Percentiles rank a stretch among this genome's conserved stretches.
phyloP scores from a whole-genome alignment of 2,329 filamentous ascomycete species.

The Trichoderma sp. region DNA sequence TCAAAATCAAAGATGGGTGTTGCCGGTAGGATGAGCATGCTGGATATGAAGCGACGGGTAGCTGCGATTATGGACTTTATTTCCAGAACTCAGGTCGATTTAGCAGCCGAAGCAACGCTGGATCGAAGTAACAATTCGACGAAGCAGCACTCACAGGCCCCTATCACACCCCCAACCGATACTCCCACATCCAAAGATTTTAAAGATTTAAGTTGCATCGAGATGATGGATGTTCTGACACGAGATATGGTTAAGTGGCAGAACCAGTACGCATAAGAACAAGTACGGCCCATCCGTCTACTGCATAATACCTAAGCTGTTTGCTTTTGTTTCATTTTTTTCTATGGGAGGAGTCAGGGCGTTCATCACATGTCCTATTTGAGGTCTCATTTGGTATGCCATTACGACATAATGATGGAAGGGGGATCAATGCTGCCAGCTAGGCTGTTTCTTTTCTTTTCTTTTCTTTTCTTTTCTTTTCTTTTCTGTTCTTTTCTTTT shows the following conservation, averaged over 20 bases:
- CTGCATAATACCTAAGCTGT: not conserved
- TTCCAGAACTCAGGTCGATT: constrained; percentile 79
- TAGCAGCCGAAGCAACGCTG: constrained; percentile 63
- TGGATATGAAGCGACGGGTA: constrained; percentile 82
- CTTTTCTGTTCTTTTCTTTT: not conserved
- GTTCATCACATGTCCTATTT: not conserved
- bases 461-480: not conserved
- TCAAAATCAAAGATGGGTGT: constrained; percentile 50
- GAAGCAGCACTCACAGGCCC: constrained; percentile 28
- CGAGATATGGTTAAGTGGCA: constrained; percentile 83
- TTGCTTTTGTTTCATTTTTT: not conserved
- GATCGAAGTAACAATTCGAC: constrained; percentile 40
- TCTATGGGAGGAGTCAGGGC: not conserved
- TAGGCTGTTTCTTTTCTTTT: not conserved
- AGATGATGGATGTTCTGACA: constrained; percentile 88
- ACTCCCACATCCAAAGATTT: constrained; percentile 52
- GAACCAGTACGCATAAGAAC: constrained; percentile 56
- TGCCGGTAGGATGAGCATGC: constrained; percentile 73
- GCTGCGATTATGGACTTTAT: constrained; percentile 87
- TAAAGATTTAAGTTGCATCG: constrained; percentile 70
- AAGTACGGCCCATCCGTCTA: not conserved
- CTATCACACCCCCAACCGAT: not conserved
- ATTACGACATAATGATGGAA: not conserved
- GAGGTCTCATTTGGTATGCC: not conserved
- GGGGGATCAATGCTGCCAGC: not conserved